Evolutionary conservation across 1,284 basidiomycete genomes (phyloP).

Genomic region (Tilletia walkeri): DNA sequence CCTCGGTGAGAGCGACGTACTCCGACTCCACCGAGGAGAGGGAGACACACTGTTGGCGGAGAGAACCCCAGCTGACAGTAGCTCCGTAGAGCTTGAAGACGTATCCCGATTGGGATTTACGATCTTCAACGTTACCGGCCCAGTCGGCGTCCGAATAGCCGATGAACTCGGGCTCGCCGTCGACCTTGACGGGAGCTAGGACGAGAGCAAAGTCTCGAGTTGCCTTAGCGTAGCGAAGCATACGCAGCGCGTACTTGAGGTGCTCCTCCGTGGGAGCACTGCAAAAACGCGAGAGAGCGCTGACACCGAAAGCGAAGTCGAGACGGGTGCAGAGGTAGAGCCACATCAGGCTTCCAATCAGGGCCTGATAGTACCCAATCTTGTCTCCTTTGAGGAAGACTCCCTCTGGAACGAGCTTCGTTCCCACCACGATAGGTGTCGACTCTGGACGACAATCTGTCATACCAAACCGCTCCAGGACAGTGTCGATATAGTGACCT

Average conservation of each 20-base stretch:
- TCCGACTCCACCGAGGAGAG: too few species aligned
- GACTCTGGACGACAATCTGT: background rate
- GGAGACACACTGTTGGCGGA: background rate
- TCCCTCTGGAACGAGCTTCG: conserved; percentile 4
- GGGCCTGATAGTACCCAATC: background rate
- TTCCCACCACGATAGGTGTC: background rate
- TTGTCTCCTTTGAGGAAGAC: background rate
- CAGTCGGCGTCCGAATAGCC: background rate
- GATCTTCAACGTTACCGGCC: too few species aligned
- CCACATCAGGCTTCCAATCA: background rate
- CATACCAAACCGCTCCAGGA: background rate
- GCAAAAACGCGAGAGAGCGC: background rate
- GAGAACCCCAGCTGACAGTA: background rate
- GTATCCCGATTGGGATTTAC: too few species aligned
- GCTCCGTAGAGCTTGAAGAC: background rate
- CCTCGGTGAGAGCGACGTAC: too few species aligned
- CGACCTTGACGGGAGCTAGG: background rate
- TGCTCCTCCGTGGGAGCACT: background rate
- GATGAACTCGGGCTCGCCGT: background rate
- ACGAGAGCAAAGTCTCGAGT: background rate
- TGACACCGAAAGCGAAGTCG: background rate
- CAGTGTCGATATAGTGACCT: background rate
- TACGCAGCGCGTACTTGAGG: background rate
- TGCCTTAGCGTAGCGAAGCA: background rate
- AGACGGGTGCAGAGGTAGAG: too few species aligned